A percentile compares a stretch with the other conserved stretches of the same genome.
Evolutionary conservation across 371 early-diverging fungal genomes (phyloP).

Genomic region (Mucor piriformis): DNA sequence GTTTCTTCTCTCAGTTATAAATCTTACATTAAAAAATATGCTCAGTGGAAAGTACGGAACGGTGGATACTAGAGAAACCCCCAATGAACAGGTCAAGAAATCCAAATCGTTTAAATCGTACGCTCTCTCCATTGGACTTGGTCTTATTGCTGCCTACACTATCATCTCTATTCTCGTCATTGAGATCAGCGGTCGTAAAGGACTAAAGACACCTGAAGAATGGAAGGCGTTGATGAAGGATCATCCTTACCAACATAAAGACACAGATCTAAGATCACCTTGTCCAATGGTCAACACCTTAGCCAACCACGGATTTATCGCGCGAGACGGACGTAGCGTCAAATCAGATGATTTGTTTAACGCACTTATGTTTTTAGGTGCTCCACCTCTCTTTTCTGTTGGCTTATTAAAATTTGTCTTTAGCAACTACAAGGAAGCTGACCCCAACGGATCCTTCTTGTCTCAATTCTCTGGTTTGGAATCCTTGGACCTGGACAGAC

Average conservation of each 20-base stretch:
- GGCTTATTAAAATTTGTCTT: slow-evolving; percentile 17
- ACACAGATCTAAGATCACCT: slow-evolving; percentile 31
- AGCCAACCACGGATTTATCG: slow-evolving; percentile 45
- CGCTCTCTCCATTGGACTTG: slow-evolving; percentile 5
- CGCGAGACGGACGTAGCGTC: slow-evolving; percentile 36
- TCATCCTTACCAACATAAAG: slow-evolving; percentile 28
- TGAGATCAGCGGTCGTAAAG: slow-evolving; percentile 17
- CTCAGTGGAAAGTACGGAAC: background rate
- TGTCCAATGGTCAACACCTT: slow-evolving; percentile 46
- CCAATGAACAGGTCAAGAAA: background rate
- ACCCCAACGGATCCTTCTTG: slow-evolving; percentile 7
- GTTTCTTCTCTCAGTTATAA: background rate
- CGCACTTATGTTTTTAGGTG: slow-evolving; percentile 16
- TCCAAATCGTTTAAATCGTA: background rate
- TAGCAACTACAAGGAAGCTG: slow-evolving; percentile 14
- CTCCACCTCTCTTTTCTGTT: slow-evolving; percentile 18
- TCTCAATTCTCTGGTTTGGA: slow-evolving; percentile 6
- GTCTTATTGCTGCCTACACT: slow-evolving; percentile 2
- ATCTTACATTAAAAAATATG: background rate
- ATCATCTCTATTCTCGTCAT: slow-evolving; percentile 6
- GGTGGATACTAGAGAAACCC: background rate
- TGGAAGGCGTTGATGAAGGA: slow-evolving; percentile 27
- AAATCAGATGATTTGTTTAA: slow-evolving; percentile 31
- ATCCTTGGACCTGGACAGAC: slow-evolving; percentile 27
- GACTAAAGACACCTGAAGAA: slow-evolving; percentile 12